These are phyloP conservation scores for Daldinia loculata DNA, from an alignment of 495 filamentous ascomycete species.

Conservation along the genomic window DNA sequence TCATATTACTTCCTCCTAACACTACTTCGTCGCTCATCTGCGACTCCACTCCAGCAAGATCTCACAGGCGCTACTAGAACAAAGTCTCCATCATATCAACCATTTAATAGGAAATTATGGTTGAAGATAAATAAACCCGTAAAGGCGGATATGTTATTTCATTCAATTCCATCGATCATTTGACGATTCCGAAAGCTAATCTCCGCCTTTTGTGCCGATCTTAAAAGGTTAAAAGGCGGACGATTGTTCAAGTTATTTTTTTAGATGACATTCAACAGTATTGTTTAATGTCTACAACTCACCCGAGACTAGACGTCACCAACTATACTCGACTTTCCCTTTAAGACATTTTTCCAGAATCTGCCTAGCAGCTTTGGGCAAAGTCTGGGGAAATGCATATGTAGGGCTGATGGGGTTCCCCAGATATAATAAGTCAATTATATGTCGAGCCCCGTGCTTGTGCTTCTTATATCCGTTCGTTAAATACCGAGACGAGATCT, in stretches of 20 bases:
- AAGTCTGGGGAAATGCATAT: neutral
- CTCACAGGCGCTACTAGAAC: neutral
- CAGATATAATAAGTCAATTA: neutral
- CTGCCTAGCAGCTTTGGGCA: neutral
- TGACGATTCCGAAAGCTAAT: neutral
- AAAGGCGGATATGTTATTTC: conserved; percentile 2
- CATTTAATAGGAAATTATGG: neutral
- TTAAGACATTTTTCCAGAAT: neutral
- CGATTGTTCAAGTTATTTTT: neutral
- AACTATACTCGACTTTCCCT: neutral
- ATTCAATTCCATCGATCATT: neutral
- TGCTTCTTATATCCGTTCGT: neutral
- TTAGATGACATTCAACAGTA: neutral
- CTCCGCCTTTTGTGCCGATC: neutral
- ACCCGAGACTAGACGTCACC: neutral
- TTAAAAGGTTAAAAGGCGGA: neutral
- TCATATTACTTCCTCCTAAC: neutral
- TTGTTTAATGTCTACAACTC: neutral
- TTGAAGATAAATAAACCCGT: conserved; percentile 3
- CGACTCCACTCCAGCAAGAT: neutral
- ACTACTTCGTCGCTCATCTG: neutral
- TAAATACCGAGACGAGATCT: no score
- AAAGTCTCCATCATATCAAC: neutral
- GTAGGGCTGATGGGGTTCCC: neutral
- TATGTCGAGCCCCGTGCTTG: neutral